These are phyloP conservation scores for Phytophthora brassicae DNA, from an alignment of 352 stramenopile species.

Conservation along the genomic window DNA sequence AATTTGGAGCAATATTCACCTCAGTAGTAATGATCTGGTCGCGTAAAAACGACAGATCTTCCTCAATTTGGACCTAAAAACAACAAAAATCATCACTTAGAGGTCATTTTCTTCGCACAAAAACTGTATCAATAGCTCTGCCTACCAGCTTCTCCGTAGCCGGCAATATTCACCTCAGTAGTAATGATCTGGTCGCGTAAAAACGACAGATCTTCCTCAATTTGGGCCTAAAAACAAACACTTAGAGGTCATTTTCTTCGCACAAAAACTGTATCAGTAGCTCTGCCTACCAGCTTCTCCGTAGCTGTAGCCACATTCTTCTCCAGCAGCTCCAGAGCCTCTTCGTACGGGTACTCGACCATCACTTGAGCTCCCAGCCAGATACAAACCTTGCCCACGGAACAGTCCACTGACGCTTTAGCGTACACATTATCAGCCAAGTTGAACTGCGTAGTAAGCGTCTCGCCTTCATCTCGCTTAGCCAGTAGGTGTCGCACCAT, in stretches of 20 bases:
- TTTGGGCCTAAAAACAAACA: slow-evolving; percentile 38
- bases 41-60: no score
- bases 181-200: no score
- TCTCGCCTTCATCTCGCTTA: slow-evolving; percentile 75
- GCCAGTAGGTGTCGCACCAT: slow-evolving; percentile 50
- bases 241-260: not conserved
- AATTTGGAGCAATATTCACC: no score
- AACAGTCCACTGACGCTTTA: slow-evolving; percentile 91
- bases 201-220: no score
- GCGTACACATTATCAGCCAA: slow-evolving; percentile 95
- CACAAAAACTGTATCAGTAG: not conserved
- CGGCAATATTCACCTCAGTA: not conserved
- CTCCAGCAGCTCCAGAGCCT: slow-evolving; percentile 90
- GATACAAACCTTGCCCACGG: slow-evolving; percentile 93
- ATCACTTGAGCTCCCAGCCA: slow-evolving; percentile 98
- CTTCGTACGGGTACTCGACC: slow-evolving; percentile 97
- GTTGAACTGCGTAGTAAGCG: slow-evolving; percentile 92
- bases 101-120: no score
- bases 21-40: not conserved
- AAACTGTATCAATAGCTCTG: not conserved
- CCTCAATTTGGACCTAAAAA: slow-evolving; percentile 25
- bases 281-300: slow-evolving; percentile 60
- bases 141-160: slow-evolving; percentile 74
- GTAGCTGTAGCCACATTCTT: slow-evolving; percentile 69
- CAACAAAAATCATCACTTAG: slow-evolving; percentile 1